These are phyloP conservation scores for Kuraishia hungarica DNA, from an alignment of 805 yeast species.

Conservation along the genomic window DNA sequence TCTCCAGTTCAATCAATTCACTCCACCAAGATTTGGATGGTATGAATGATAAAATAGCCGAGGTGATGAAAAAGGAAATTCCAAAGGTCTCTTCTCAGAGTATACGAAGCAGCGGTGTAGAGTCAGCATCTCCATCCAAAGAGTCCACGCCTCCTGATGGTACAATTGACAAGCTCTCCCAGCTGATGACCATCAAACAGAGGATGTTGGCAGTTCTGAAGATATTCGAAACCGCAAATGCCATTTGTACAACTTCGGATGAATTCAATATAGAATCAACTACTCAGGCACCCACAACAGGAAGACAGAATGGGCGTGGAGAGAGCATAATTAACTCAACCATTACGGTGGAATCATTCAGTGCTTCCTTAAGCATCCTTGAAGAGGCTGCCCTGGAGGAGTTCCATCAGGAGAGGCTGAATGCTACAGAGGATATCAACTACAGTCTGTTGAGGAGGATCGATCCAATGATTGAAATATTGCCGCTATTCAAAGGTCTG, in stretches of 20 bases:
- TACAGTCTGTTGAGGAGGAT: constrained; percentile 31
- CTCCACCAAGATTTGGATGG: constrained; percentile 37
- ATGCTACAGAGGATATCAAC: constrained; percentile 16
- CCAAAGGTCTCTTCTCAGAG: not conserved
- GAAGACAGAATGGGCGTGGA: constrained; percentile 2
- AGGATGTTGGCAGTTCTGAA: constrained; percentile 38
- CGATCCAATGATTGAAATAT: constrained; percentile 36
- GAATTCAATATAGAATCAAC: constrained; percentile 15
- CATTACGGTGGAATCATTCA: constrained; percentile 18
- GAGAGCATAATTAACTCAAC: not conserved
- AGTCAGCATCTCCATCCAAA: constrained; percentile 10
- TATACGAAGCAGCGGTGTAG: constrained; percentile 6
- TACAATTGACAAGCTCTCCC: constrained; percentile 29
- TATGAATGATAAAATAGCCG: constrained; percentile 18
- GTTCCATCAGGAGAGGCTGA: constrained; percentile 19
- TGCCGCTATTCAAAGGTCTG: constrained; percentile 46
- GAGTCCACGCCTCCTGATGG: constrained; percentile 10
- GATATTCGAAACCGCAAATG: constrained; percentile 34
- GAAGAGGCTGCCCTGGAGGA: constrained; percentile 36
- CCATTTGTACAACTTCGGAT: constrained; percentile 25
- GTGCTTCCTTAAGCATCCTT: constrained; percentile 32
- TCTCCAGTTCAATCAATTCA: constrained; percentile 49
- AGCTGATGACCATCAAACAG: constrained; percentile 33
- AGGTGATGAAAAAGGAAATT: not conserved
- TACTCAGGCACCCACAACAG: constrained; percentile 7